Conservation (phyloP, 2,329 filamentous ascomycete species). For the Colletotrichum falcatum region DNA sequence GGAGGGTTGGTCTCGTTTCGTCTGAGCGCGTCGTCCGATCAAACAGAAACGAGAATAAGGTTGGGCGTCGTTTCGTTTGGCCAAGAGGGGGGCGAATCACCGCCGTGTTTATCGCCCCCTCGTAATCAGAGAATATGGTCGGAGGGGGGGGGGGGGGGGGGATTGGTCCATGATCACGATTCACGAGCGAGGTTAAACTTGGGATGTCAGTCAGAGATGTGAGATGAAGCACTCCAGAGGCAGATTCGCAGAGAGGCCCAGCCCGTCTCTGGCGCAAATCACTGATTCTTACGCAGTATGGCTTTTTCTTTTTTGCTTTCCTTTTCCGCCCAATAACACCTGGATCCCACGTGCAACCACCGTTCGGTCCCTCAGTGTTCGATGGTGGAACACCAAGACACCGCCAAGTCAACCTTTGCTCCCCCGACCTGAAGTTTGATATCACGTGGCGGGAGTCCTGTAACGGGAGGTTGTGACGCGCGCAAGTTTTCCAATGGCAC, state of each 20-base stretch:
- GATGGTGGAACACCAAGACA: neutral
- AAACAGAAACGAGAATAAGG: slow-evolving; percentile 14
- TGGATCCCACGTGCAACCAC: neutral
- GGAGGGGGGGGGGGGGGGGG: neutral
- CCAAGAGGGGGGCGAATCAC: neutral
- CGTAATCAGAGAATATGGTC: neutral
- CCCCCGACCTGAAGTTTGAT: neutral
- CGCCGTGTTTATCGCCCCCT: neutral
- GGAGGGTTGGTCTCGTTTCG: slow-evolving; percentile 17
- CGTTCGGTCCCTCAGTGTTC: too few relatives aligned
- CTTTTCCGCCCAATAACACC: neutral
- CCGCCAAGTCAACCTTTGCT: neutral
- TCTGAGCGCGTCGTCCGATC: slow-evolving; percentile 29
- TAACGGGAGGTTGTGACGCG: neutral
- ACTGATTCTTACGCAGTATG: neutral
- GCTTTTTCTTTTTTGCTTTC: too few relatives aligned
- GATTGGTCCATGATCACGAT: neutral
- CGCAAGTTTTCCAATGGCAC: accelerated
- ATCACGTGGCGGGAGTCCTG: neutral
- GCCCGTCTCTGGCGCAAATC: neutral
- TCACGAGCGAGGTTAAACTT: neutral
- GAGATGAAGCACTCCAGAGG: slow-evolving; percentile 18
- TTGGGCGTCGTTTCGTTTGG: slow-evolving; percentile 24
- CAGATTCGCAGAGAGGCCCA: neutral
- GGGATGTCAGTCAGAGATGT: neutral